Evolutionary conservation across 495 filamentous ascomycete genomes (phyloP).

Genomic region (Penicillium psychrofluorescens): DNA sequence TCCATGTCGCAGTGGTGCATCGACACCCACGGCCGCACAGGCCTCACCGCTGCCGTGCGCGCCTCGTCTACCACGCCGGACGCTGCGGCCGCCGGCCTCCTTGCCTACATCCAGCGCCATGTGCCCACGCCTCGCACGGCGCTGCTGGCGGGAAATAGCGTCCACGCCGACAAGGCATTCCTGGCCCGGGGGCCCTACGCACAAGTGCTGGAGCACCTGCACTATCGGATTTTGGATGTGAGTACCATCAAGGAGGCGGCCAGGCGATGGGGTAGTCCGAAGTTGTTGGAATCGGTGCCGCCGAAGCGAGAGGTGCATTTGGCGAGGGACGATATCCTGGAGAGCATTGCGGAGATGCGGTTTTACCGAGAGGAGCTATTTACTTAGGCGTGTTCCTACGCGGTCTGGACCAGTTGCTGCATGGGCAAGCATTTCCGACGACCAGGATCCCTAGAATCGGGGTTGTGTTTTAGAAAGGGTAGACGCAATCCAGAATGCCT

Average conservation of each 20-base stretch:
- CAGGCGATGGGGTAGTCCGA: constrained; percentile 65
- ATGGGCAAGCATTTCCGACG: too few species aligned
- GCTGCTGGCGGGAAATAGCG: constrained; percentile 82
- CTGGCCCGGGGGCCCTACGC: constrained; percentile 67
- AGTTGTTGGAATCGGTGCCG: constrained; percentile 53
- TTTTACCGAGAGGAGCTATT: constrained; percentile 57
- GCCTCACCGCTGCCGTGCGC: constrained; percentile 71
- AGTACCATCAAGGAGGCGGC: constrained; percentile 86
- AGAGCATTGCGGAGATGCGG: constrained; percentile 85
- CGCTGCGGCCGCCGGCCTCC: constrained; percentile 62
- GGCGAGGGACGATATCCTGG: constrained; percentile 82
- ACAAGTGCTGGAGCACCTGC: constrained; percentile 63
- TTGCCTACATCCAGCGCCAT: constrained; percentile 67
- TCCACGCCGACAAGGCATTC: constrained; percentile 85
- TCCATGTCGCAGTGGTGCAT: constrained; percentile 71
- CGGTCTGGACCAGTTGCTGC: background rate
- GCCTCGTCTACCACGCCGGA: constrained; percentile 64
- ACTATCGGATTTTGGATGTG: constrained; percentile 88
- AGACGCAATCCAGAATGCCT: too few species aligned
- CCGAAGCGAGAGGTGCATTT: constrained; percentile 71
- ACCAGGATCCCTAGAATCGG: too few species aligned
- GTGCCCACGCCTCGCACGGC: constrained; percentile 57
- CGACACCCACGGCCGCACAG: constrained; percentile 58
- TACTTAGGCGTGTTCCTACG: constrained; percentile 1
- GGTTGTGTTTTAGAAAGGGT: too few species aligned